A percentile compares a stretch with the other conserved stretches of the same genome.
Conservation (phyloP, 768 basidiomycete species). For the Cyathus striatus region DNA sequence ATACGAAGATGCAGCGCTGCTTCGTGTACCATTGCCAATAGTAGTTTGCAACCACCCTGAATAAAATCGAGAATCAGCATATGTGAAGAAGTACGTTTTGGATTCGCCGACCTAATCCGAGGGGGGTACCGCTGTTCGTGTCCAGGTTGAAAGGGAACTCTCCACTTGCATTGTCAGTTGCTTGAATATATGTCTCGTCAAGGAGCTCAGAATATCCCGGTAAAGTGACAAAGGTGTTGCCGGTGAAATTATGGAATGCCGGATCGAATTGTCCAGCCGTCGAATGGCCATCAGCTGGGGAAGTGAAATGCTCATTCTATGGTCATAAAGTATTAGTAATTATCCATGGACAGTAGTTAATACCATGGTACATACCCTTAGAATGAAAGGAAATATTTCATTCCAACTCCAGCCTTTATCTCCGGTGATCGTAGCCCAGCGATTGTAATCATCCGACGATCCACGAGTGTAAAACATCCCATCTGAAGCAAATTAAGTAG, state of each 20-base stretch:
- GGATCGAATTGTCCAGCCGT: conserved; percentile 25
- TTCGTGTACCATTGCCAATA: conserved; percentile 10
- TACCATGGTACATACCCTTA: conserved; percentile 12
- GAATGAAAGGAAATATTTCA: conserved; percentile 15
- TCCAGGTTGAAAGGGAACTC: conserved; percentile 34
- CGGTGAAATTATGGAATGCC: conserved; percentile 17
- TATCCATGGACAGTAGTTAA: neutral
- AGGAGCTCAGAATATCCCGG: conserved; percentile 16
- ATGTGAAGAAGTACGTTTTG: neutral
- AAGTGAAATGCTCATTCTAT: conserved; percentile 24
- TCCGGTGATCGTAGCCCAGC: conserved; percentile 38
- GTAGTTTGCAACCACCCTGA: conserved; percentile 19
- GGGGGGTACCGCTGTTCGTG: conserved; percentile 23
- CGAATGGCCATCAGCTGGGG: conserved; percentile 23
- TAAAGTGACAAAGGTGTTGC: conserved; percentile 18
- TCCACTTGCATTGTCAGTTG: conserved; percentile 14
- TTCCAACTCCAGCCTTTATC: conserved; percentile 39
- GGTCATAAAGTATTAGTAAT: neutral
- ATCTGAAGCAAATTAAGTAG: no score
- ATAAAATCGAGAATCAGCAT: conserved; percentile 2
- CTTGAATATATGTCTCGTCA: conserved; percentile 18
- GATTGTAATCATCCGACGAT: conserved; percentile 41
- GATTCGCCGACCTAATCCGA: conserved; percentile 24
- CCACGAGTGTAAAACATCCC: conserved; percentile 23
- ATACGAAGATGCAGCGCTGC: conserved; percentile 21